phyloP scores from a whole-genome alignment of 176 grass and related monocot species.

The Leersia perrieri region DNA sequence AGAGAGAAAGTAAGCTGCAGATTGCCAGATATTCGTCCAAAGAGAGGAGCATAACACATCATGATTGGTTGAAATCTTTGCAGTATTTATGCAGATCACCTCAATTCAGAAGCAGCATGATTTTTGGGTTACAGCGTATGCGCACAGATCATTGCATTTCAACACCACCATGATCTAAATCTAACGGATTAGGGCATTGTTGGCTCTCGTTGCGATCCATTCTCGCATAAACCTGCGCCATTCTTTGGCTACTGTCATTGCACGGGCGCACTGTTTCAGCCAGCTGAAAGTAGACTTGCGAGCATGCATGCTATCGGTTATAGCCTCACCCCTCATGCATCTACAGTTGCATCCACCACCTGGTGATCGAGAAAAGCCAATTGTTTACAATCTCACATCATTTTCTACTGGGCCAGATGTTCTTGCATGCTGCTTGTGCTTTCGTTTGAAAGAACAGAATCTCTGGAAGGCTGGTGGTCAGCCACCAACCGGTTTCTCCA shows the following conservation, averaged over 20 bases:
- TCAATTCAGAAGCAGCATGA: background rate
- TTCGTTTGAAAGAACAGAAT: slow-evolving; percentile 8
- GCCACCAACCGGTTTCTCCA: slow-evolving; percentile 28
- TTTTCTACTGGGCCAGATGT: slow-evolving; percentile 19
- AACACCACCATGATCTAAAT: background rate
- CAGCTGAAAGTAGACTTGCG: background rate
- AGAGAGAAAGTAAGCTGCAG: background rate
- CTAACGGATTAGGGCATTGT: background rate
- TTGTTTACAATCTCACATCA: background rate
- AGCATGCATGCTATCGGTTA: background rate
- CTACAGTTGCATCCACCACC: slow-evolving; percentile 21
- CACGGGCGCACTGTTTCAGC: slow-evolving; percentile 5
- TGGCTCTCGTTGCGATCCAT: slow-evolving; percentile 25
- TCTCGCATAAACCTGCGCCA: background rate
- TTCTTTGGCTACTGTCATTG: background rate
- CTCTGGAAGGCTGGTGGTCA: slow-evolving; percentile 12
- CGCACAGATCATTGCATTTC: background rate
- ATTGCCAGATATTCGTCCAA: background rate
- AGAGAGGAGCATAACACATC: background rate
- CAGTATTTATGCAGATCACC: background rate
- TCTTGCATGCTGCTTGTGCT: background rate
- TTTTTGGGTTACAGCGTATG: background rate
- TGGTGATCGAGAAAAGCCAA: slow-evolving; percentile 5
- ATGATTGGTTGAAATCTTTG: background rate
- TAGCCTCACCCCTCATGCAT: background rate